phyloP scores from a whole-genome alignment of 1,139 yeast genomes.

The Geotrichum candidum region DNA sequence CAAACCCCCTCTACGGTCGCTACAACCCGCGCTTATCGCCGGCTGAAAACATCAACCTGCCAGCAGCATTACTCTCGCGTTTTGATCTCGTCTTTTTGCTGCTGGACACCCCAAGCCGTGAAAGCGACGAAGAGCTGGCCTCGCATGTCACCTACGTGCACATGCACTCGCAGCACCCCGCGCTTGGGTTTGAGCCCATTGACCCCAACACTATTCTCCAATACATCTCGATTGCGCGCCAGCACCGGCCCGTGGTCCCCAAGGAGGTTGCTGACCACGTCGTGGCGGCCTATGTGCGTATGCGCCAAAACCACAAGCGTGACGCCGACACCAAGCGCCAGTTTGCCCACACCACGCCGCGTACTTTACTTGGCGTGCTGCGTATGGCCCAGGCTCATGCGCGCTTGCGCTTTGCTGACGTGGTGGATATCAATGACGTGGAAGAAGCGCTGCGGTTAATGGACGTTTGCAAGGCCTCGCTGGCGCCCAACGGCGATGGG shows the following conservation, averaged over 20 bases:
- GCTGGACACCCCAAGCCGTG: constrained; percentile 77
- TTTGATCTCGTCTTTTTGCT: constrained; percentile 85
- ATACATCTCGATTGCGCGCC: constrained; percentile 80
- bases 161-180: constrained; percentile 86
- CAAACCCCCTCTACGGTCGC: constrained; percentile 93
- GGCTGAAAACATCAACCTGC: constrained; percentile 89
- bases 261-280: constrained; percentile 82
- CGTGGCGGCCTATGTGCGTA: constrained; percentile 76
- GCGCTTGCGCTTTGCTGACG: constrained; percentile 70
- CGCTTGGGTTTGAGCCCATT: constrained; percentile 65
- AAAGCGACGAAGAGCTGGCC: constrained; percentile 79
- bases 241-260: constrained; percentile 82
- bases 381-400: constrained; percentile 95
- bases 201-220: constrained; percentile 80
- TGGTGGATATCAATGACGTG: constrained; percentile 73
- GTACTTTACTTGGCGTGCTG: constrained; percentile 85
- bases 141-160: constrained; percentile 93
- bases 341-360: constrained; percentile 89
- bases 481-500: constrained; percentile 46
- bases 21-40: constrained; percentile 89
- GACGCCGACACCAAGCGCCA: constrained; percentile 74
- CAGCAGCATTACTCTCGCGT: constrained; percentile 93
- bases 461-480: constrained; percentile 79
- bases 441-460: constrained; percentile 90
- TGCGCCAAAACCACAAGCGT: constrained; percentile 84